phyloP scores from a whole-genome alignment of 1,139 yeast species.

The Saccharomyces hybrid region DNA sequence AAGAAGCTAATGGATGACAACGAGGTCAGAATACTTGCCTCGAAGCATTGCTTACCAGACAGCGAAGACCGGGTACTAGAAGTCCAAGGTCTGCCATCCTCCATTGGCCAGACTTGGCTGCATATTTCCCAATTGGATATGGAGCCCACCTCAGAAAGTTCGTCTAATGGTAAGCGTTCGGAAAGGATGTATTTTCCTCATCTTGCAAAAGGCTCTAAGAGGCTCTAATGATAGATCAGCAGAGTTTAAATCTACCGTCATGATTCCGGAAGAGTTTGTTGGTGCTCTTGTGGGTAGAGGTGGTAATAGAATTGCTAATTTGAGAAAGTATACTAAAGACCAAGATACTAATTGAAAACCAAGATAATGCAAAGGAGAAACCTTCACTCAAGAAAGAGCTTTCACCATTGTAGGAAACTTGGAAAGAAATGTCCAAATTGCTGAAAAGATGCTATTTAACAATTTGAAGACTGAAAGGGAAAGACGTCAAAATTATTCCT shows the following conservation, averaged over 20 bases:
- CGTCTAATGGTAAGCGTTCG: conserved; percentile 5
- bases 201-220: conserved; percentile 9
- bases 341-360: conserved; percentile 67
- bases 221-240: conserved; percentile 2
- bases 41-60: conserved; percentile 71
- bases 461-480: conserved; percentile 73
- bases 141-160: conserved; percentile 14
- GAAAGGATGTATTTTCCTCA: conserved; percentile 24
- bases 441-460: conserved; percentile 33
- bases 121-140: conserved; percentile 20
- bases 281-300: conserved; percentile 86
- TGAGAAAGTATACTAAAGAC: conserved; percentile 74
- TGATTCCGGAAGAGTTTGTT: conserved; percentile 70
- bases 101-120: conserved; percentile 62
- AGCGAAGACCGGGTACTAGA: conserved; percentile 84
- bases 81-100: conserved; percentile 67
- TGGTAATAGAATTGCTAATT: conserved; percentile 80
- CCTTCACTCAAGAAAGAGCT: conserved; percentile 36
- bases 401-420: conserved; percentile 68
- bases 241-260: conserved; percentile 15
- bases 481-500: conserved; percentile 40
- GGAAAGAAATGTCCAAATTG: conserved; percentile 26
- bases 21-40: conserved; percentile 73
- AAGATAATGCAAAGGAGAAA: conserved; percentile 55
- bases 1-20: conserved; percentile 64